Base-by-base conservation (phyloP, 169 alveolate species). In the Plasmodium billcollinsi region DNA sequence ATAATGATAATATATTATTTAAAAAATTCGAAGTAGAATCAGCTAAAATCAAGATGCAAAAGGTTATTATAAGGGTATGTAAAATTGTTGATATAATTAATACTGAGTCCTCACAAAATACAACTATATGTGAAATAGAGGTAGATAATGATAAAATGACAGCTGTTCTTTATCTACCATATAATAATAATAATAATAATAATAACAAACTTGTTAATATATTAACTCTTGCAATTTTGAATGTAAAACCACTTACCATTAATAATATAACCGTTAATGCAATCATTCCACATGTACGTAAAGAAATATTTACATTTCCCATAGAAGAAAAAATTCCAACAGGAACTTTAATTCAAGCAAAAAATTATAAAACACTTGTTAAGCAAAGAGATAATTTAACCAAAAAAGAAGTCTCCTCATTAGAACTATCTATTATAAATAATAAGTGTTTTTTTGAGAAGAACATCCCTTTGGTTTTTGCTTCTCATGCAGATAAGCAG, bases 301-400 rank as follows among this genome's bases (percentile, higher is more conserved):
- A 63, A 39, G 83, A 67, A 14, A 26, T 63, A 11, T 83, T 83
- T 20, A 59, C 58, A 18, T 63, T 83, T 70, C 15, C 33, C 4
- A 24, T 20, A 20, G 66, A 83, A 11, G 72, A 62, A 65, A 33
- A 59, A n/a, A 63, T 70, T 26, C 91, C 71, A 11, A 71, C 59
- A 14, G 91, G 91, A 2, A 83, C 91, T 1, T 58, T 83, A 50
- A 45, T 83, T 43, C 49, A 83, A 15, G 86, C 86, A 0, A 69
- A 83, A 73, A 58, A 83, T 83, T 83, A 83, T 29, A 52, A 67
- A 70, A 67, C 85, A n/a, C 67, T 83, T 7, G 91, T 71, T n/a
- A 83, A 83, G 43, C 91, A 83, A 26, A 50, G 91, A 29, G 91
- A 83, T 21, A 83, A 83, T 58, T 70, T 83, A 39, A 83, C 91